Evolutionary conservation across 257 asterid species (phyloP).

Genomic region (Verbascum thapsus): DNA sequence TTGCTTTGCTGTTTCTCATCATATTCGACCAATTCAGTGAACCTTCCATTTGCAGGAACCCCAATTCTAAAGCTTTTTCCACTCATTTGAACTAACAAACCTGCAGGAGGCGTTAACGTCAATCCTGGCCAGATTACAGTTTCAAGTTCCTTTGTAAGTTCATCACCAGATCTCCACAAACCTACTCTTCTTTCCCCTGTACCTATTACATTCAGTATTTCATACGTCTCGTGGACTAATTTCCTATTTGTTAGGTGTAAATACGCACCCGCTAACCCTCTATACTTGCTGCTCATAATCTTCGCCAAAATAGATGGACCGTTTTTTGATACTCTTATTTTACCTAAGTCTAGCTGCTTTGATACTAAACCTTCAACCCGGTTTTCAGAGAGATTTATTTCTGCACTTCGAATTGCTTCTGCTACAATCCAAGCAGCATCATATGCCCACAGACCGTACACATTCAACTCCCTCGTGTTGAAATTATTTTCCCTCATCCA

Average conservation of each 20-base stretch:
- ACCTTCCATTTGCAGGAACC: slow-evolving; percentile 23
- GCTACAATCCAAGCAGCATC: slow-evolving; percentile 45
- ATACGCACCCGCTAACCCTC: slow-evolving; percentile 36
- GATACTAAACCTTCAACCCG: neutral
- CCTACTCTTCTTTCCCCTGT: slow-evolving; percentile 42
- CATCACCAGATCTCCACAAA: slow-evolving; percentile 42
- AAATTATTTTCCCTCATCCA: slow-evolving; percentile 36
- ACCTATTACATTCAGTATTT: slow-evolving; percentile 44
- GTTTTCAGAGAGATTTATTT: neutral
- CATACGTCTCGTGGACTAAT: slow-evolving; percentile 32
- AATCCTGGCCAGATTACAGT: slow-evolving; percentile 42
- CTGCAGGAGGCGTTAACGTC: slow-evolving; percentile 16
- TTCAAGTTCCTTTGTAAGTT: slow-evolving; percentile 34
- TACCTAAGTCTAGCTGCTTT: slow-evolving; percentile 12
- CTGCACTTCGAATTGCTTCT: slow-evolving; percentile 35
- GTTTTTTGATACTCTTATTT: slow-evolving; percentile 5
- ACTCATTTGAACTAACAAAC: slow-evolving; percentile 2
- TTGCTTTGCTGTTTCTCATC: slow-evolving; percentile 14
- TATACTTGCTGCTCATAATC: slow-evolving; percentile 27
- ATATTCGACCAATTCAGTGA: slow-evolving; percentile 25
- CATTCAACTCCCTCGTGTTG: slow-evolving; percentile 29
- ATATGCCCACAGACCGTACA: slow-evolving; percentile 44
- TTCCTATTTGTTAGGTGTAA: slow-evolving; percentile 32
- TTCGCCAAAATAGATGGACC: slow-evolving; percentile 30
- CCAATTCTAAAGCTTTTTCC: slow-evolving; percentile 26